phyloP scores from a whole-genome alignment of 345 rosid genomes.

The Eucalyptus rudis region DNA sequence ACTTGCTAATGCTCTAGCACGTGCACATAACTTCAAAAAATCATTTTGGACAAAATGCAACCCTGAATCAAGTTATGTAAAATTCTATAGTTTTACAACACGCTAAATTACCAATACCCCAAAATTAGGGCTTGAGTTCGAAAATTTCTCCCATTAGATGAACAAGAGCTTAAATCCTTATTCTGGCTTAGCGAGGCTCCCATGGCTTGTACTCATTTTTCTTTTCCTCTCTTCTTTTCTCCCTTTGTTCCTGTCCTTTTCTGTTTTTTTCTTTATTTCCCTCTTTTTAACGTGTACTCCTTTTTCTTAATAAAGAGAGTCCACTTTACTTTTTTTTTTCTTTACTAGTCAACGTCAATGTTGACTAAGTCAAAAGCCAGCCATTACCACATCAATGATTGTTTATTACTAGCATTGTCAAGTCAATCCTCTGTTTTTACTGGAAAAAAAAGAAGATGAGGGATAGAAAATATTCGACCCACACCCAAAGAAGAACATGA shows the following conservation, averaged over 20 bases:
- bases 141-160: neutral
- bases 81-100: no score
- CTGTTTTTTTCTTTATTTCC: neutral
- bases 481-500: neutral
- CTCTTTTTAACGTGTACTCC: neutral
- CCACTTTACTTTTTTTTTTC: neutral
- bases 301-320: neutral
- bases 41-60: no score
- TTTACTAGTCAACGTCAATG: neutral
- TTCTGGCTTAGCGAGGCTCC: neutral
- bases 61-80: no score
- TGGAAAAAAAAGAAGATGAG: neutral
- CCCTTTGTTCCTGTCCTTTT: neutral
- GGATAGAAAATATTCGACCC: neutral
- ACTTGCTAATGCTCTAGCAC: no score
- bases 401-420: neutral
- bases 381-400: neutral
- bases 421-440: neutral
- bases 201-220: neutral
- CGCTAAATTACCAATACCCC: rapidly evolving
- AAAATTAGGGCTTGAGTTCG: neutral
- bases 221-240: neutral
- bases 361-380: neutral
- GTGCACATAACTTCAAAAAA: no score
- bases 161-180: neutral